A percentile compares a stretch with the other conserved stretches of the same genome.
Evolutionary conservation across 495 filamentous ascomycete species (phyloP).

Genomic region (Parathielavia hyrcaniae): DNA sequence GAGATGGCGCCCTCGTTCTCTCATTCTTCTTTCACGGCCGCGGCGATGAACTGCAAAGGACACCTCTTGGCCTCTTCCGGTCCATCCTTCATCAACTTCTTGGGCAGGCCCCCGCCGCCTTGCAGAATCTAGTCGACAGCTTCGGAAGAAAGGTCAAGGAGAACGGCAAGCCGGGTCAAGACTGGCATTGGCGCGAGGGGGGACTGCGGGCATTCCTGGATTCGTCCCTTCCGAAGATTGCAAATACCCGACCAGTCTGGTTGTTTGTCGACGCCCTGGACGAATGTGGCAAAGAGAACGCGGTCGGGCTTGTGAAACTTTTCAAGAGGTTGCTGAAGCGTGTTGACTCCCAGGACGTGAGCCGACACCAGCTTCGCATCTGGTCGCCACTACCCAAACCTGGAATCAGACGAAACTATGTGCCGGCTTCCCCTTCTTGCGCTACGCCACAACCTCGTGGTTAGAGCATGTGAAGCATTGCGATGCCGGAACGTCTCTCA

Average conservation of each 20-base stretch:
- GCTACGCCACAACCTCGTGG: constrained; percentile 17
- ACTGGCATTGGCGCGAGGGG: constrained; percentile 30
- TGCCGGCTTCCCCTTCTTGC: constrained; percentile 18
- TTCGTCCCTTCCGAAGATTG: constrained; percentile 15
- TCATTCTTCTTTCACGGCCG: constrained; percentile 37
- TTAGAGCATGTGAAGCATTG: constrained; percentile 10
- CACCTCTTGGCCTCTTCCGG: constrained; percentile 32
- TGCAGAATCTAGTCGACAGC: constrained; percentile 18
- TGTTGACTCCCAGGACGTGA: not conserved
- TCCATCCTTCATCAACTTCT: constrained; percentile 35
- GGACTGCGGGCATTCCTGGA: constrained; percentile 15
- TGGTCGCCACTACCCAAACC: constrained; percentile 38
- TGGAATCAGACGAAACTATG: constrained; percentile 18
- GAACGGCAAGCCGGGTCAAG: constrained; percentile 16
- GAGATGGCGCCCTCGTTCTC: constrained; percentile 23
- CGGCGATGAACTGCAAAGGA: constrained; percentile 32
- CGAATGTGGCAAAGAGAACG: constrained; percentile 31
- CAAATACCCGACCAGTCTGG: constrained; percentile 14
- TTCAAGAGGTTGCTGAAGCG: constrained; percentile 22
- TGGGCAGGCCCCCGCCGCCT: constrained; percentile 17
- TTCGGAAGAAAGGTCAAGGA: constrained; percentile 16
- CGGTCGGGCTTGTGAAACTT: constrained; percentile 19
- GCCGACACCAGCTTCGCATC: constrained; percentile 21
- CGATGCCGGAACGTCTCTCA: constrained; percentile 11
- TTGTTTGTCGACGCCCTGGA: constrained; percentile 35